phyloP scores from a whole-genome alignment of 2,329 filamentous ascomycete species.

The Aureobasidium sp. region DNA sequence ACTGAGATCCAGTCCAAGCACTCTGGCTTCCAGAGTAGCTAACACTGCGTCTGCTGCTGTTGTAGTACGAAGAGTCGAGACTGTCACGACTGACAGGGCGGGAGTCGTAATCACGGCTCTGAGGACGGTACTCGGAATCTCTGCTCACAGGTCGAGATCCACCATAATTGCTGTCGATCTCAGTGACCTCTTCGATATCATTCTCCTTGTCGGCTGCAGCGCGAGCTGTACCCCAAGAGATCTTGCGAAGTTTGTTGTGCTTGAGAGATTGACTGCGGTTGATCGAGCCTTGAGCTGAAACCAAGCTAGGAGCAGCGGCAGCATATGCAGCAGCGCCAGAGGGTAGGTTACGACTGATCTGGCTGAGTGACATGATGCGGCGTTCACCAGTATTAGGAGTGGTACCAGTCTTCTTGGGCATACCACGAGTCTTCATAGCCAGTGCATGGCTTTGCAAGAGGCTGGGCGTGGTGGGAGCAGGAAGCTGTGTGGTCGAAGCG shows the following conservation, averaged over 20 bases:
- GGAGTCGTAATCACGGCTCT: slow-evolving; percentile 12
- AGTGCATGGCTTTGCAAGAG: slow-evolving; percentile 29
- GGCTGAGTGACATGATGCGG: slow-evolving; percentile 82
- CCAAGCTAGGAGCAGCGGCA: slow-evolving; percentile 22
- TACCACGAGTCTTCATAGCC: slow-evolving; percentile 45
- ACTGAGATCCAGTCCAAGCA: slow-evolving; percentile 16
- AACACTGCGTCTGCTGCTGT: slow-evolving; percentile 17
- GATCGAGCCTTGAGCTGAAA: slow-evolving; percentile 23
- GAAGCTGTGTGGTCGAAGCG: slow-evolving; percentile 25
- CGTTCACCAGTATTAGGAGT: slow-evolving; percentile 41
- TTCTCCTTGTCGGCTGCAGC: slow-evolving; percentile 41
- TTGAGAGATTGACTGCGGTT: slow-evolving; percentile 34
- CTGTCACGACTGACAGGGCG: slow-evolving; percentile 14
- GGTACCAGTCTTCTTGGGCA: slow-evolving; percentile 34
- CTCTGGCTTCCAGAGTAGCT: slow-evolving; percentile 26
- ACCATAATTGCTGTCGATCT: slow-evolving; percentile 22
- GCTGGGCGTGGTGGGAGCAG: slow-evolving; percentile 20
- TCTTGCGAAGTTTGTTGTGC: slow-evolving; percentile 27
- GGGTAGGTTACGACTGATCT: slow-evolving; percentile 72
- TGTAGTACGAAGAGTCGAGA: slow-evolving; percentile 11
- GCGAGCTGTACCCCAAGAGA: slow-evolving; percentile 27
- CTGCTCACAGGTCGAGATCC: slow-evolving; percentile 19
- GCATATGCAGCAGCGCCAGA: slow-evolving; percentile 35
- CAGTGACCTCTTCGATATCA: slow-evolving; percentile 38
- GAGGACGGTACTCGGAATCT: slow-evolving; percentile 9